These are phyloP conservation scores for Trichoderma gamsii DNA, from an alignment of 495 filamentous ascomycete species.

Conservation along the genomic window DNA sequence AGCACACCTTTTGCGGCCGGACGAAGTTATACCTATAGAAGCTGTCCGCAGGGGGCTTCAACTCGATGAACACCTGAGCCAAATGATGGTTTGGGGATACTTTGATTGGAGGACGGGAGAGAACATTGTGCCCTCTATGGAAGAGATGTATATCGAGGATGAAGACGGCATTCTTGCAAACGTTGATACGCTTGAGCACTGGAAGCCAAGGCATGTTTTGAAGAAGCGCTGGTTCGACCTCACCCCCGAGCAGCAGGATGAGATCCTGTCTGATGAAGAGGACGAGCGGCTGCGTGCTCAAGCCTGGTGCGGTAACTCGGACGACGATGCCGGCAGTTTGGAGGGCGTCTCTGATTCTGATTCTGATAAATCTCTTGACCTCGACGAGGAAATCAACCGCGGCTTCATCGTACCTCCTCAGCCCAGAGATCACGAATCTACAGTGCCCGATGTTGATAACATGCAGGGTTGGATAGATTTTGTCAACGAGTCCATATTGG, in stretches of 20 bases:
- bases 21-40: conserved; percentile 52
- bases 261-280: conserved; percentile 24
- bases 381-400: conserved; percentile 15
- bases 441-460: neutral
- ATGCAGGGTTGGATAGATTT: neutral
- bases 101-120: conserved; percentile 38
- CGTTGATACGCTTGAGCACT: conserved; percentile 23
- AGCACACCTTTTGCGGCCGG: conserved; percentile 43
- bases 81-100: conserved; percentile 53
- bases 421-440: neutral
- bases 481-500: neutral
- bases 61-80: conserved; percentile 35
- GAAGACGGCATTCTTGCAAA: conserved; percentile 28
- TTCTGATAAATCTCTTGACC: neutral
- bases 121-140: conserved; percentile 31
- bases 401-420: conserved; percentile 13
- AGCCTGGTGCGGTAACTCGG: neutral
- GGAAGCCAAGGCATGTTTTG: conserved; percentile 30
- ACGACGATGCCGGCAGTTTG: neutral
- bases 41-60: conserved; percentile 39
- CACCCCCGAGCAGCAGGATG: conserved; percentile 22
- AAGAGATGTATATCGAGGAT: conserved; percentile 41
- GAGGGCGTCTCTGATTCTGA: neutral
- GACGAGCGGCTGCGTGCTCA: conserved; percentile 16
- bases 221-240: conserved; percentile 30